Evolutionary conservation across 2,329 filamentous ascomycete genomes (phyloP).

Genomic region (Myriosclerotinia duriaeana): DNA sequence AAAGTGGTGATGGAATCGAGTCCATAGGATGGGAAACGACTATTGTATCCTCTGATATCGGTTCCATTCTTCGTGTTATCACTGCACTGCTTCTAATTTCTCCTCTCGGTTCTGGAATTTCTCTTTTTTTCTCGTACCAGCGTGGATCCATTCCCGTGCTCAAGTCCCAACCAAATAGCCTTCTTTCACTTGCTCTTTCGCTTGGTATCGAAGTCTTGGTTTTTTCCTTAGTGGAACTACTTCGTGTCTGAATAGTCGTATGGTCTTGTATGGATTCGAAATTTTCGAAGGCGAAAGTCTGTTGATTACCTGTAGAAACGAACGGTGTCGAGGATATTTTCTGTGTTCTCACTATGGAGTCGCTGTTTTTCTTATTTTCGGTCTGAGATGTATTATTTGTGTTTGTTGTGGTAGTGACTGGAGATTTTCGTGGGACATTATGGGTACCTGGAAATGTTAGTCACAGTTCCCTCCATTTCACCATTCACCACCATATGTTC

Average conservation of each 20-base stretch:
- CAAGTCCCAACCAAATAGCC: neutral
- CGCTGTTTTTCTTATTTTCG: too few species aligned
- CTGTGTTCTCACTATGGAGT: rapidly evolving
- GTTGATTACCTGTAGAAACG: neutral
- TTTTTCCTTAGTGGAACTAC: neutral
- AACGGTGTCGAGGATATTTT: too few species aligned
- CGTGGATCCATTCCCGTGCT: neutral
- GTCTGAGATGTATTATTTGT: neutral
- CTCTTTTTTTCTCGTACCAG: neutral
- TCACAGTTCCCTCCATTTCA: neutral
- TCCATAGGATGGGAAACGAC: neutral
- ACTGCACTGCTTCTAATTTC: neutral
- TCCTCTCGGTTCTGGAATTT: neutral
- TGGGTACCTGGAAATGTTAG: slow-evolving; percentile 8
- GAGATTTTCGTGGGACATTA: neutral
- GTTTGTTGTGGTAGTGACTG: neutral
- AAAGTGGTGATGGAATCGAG: neutral
- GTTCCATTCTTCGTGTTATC: neutral
- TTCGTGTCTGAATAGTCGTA: neutral
- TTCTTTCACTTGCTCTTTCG: neutral
- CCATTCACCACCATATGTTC: neutral
- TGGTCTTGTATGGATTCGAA: neutral
- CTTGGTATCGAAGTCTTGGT: neutral
- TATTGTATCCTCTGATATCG: neutral
- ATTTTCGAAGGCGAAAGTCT: neutral